Percentiles rank a stretch among this genome's conserved stretches.
phyloP scores from a whole-genome alignment of 2,329 filamentous ascomycete species.

The Cordyceps pruinosa region DNA sequence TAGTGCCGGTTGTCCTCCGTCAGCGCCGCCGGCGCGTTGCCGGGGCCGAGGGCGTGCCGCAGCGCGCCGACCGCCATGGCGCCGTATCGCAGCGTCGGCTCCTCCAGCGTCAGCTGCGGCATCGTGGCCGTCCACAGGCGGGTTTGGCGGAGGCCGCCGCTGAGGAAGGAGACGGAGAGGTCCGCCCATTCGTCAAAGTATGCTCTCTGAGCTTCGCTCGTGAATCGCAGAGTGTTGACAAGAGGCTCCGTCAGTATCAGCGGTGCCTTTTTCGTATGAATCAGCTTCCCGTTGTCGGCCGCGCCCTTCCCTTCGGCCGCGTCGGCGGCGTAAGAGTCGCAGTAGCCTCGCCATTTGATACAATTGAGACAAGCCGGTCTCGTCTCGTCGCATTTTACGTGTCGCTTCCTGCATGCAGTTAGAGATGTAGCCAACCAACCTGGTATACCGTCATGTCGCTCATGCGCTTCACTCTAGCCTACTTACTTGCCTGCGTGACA shows the following conservation, averaged over 20 bases:
- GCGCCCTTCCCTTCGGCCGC: conserved; percentile 11
- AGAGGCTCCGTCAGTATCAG: conserved; percentile 26
- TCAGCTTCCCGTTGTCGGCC: conserved; percentile 21
- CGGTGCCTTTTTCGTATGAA: conserved; percentile 25
- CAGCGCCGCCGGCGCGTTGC: conserved; percentile 17
- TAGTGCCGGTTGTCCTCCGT: conserved; percentile 30
- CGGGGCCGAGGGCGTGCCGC: conserved; percentile 26
- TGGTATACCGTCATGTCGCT: background rate
- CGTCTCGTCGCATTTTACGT: conserved; percentile 37
- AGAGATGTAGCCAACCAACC: background rate
- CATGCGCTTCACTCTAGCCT: background rate
- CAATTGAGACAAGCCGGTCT: conserved; percentile 35
- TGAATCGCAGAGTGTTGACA: conserved; percentile 29
- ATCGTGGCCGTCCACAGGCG: conserved; percentile 34
- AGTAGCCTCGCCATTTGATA: conserved; percentile 35
- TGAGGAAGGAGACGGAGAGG: conserved; percentile 29
- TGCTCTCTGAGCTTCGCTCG: conserved; percentile 25
- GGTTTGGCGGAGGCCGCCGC: conserved; percentile 27
- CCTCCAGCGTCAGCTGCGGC: conserved; percentile 32
- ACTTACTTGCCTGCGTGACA: conserved; percentile 16
- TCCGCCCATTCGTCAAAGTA: conserved; percentile 34
- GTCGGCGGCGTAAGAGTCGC: conserved; percentile 28
- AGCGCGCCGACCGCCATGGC: conserved; percentile 36
- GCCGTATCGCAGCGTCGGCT: conserved; percentile 30
- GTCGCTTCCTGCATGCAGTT: conserved; percentile 27